Evolutionary conservation across 192 early-diverging fungal genomes (phyloP), one percentile per base, ranked within the genome.

Genomic region (Allomyces arbusculus): DNA sequence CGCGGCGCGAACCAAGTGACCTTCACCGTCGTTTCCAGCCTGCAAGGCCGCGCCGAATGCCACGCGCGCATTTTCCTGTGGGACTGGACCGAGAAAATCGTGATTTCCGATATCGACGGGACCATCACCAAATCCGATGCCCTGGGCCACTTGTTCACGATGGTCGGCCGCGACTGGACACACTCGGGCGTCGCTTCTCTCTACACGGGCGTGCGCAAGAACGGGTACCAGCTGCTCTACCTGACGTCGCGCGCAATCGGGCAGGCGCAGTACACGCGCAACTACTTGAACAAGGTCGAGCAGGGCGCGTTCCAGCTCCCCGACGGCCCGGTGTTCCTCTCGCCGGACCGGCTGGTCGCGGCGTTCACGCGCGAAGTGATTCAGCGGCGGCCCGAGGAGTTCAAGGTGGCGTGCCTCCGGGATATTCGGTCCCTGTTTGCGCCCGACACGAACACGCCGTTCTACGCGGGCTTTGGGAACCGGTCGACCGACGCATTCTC

Each of bases 71-170:
- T 97, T 65, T 98, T 90, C 67, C 78, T 90, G 63, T 95, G 89
- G 87, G 80, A 86, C 64, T 71, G 87, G 71, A 79, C 90, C 72
- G 82, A 87, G 44, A 78, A 87, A 43, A 84, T 98, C 22, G 94
- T 98, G 4, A 95, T 98, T 69, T 95, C 92, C 0, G 95, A 98
- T 71, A 92, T 98, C 64, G 95, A 98, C 73, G 95, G 95, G 6
- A 98, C 95, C 5, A 98, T 98, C 68, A 98, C 95, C 58, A 95
- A 95, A 77, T 95, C 92, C 0, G 95, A 98, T 71, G 91, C 87
- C 4, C 75, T 98, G 61, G 95, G 95, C 7, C 95, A 98, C 69
- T 79, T 98, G 14, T 94, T 94, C 75, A 91, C 92, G 44, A 94
- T 94, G 88, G 88, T 96, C 24, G 95, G 95, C 58, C 86, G 84